Evolutionary conservation across 805 yeast species (phyloP).

Genomic region (Millerozyma miso): DNA sequence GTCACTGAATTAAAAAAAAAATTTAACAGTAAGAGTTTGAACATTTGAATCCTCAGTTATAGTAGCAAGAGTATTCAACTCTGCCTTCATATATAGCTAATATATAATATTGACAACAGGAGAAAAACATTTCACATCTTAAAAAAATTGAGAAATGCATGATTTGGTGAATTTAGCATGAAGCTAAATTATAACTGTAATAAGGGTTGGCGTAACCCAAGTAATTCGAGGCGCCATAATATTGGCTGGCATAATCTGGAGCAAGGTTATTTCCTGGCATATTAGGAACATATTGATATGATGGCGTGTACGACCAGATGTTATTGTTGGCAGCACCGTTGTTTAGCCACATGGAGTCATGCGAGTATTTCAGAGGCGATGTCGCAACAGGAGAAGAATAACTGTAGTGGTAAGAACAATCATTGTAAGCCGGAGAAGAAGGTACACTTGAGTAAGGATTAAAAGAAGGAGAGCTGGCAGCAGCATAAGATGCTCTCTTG

Average conservation of each 20-base stretch:
- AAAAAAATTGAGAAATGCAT: too few species aligned
- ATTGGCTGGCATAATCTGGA: conserved; percentile 17
- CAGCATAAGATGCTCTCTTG: conserved; percentile 1
- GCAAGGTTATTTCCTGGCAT: neutral
- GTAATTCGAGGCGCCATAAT: conserved; percentile 17
- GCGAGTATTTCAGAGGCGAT: conserved; percentile 20
- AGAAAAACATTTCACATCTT: too few species aligned
- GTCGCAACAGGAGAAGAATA: conserved; percentile 23
- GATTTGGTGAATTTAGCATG: too few species aligned
- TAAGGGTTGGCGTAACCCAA: conserved; percentile 38
- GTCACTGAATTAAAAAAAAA: too few species aligned
- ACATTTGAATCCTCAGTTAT: neutral
- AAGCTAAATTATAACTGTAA: conserved; percentile 30
- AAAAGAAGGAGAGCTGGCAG: neutral
- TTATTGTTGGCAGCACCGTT: conserved; percentile 4
- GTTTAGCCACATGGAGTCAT: conserved; percentile 25
- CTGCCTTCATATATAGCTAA: neutral
- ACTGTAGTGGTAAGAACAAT: conserved; percentile 10
- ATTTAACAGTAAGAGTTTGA: neutral
- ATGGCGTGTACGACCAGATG: conserved; percentile 24
- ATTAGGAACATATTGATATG: conserved; percentile 14
- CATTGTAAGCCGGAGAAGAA: conserved; percentile 15
- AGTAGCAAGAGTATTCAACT: neutral
- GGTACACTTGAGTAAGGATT: conserved; percentile 12
- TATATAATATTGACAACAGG: neutral